Evolutionary conservation across 2,329 filamentous ascomycete species (phyloP).

Genomic region (Aspergillus novoparasiticus): DNA sequence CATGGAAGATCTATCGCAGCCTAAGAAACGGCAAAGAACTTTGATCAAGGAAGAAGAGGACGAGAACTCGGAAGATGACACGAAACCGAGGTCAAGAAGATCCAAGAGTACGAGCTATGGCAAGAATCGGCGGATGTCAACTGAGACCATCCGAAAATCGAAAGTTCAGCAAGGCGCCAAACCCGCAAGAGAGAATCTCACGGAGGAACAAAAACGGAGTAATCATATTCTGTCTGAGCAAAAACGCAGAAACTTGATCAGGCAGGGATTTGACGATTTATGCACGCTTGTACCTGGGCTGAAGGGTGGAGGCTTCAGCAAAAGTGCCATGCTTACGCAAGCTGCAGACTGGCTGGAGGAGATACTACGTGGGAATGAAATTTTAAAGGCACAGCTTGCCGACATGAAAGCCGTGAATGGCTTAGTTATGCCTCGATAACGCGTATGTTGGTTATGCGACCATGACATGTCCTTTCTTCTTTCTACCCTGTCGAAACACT

Average conservation of each 20-base stretch:
- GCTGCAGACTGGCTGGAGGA: slow-evolving; percentile 78
- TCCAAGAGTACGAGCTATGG: slow-evolving; percentile 46
- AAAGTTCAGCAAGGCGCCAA: slow-evolving; percentile 34
- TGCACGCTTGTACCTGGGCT: slow-evolving; percentile 74
- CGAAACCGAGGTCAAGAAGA: slow-evolving; percentile 48
- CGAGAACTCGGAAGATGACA: slow-evolving; percentile 35
- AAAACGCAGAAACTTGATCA: slow-evolving; percentile 79
- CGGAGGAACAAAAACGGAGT: slow-evolving; percentile 77
- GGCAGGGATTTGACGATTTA: slow-evolving; percentile 81
- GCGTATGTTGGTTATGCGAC: slow-evolving; percentile 19
- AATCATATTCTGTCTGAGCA: slow-evolving; percentile 90
- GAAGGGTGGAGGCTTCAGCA: slow-evolving; percentile 74
- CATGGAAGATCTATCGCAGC: slow-evolving; percentile 28
- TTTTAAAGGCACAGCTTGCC: slow-evolving; percentile 58
- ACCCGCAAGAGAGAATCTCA: slow-evolving; percentile 61
- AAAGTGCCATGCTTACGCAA: slow-evolving; percentile 76
- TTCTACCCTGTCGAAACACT: neutral
- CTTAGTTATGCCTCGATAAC: slow-evolving; percentile 39
- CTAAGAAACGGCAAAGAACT: slow-evolving; percentile 36
- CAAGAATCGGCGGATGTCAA: slow-evolving; percentile 36
- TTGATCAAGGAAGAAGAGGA: slow-evolving; percentile 46
- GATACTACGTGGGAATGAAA: slow-evolving; percentile 68
- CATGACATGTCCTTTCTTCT: slow-evolving; percentile 20
- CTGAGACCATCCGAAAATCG: slow-evolving; percentile 40
- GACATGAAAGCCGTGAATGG: slow-evolving; percentile 46